Conservation (phyloP, 179 eudicot species). For the Dionaea muscipula region DNA sequence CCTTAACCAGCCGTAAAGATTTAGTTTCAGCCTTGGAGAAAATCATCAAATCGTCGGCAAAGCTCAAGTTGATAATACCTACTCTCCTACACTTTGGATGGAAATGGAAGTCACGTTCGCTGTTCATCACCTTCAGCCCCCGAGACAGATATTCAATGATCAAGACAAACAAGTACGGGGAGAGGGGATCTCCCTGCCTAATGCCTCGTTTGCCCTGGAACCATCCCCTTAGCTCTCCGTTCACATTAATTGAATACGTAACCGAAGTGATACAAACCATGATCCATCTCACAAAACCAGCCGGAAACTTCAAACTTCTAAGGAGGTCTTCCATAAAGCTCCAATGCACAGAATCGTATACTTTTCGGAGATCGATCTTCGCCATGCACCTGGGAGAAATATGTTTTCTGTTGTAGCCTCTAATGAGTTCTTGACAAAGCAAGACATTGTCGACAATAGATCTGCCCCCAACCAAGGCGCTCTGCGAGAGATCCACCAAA, state of each 20-base stretch:
- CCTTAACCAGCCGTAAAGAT: too few species aligned
- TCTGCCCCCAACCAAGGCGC: neutral
- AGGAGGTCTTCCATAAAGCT: neutral
- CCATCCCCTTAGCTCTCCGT: neutral
- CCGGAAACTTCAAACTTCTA: neutral
- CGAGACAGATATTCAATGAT: neutral
- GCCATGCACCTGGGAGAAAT: neutral
- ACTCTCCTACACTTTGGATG: neutral
- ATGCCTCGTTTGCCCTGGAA: neutral
- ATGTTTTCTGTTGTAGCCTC: neutral
- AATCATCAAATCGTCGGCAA: neutral
- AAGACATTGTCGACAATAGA: neutral
- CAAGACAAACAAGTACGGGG: neutral
- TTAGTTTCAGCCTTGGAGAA: neutral
- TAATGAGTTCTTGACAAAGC: neutral
- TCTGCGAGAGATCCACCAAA: neutral
- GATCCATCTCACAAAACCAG: neutral
- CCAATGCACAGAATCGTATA: neutral
- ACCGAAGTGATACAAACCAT: neutral
- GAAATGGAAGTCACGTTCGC: neutral
- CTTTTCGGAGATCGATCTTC: slow-evolving; percentile 1
- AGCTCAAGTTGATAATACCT: neutral
- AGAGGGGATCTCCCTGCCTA: slow-evolving; percentile 3
- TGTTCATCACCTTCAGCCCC: too few species aligned
- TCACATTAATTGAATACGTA: neutral